Base-by-base conservation (phyloP, 257 asterid genomes). In the Leptodermis oblonga region DNA sequence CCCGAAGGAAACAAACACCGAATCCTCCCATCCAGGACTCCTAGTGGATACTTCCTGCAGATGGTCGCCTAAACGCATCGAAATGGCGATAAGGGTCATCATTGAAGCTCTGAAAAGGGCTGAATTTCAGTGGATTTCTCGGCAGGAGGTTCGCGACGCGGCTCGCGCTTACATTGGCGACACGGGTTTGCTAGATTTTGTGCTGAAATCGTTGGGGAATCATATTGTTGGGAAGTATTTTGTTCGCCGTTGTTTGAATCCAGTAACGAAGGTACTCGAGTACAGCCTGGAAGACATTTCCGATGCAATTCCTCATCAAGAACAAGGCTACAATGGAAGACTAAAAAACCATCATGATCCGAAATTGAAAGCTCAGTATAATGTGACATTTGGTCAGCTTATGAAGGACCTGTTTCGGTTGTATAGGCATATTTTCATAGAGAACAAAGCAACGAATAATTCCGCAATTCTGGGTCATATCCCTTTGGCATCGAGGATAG, bases 51-150 rank as follows among this genome's bases (percentile, higher is more conserved):
- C 88, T 8, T 85, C 97, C 1, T 94, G 99, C 75, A 78, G 99
- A 53, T 94, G 99, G 99, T 94, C 99, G 0, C 90, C 96, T 3
- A 91, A 89, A 73, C 91, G 99, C 1, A 92, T 94, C 3, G 97
- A 91, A 46, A 91, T 89, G 95, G 97, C 99, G 20, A 89, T 92
- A 23, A 87, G 83, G 65, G 99, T 87, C 58, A 90, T 94, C n/a
- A 86, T 94, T 18, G 97, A 94, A 67, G 90, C 97, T 56, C 80
- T 91, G 6, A 91, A 94, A 73, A 78, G 83, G 31, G 89, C 96
- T 4, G 88, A 94, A 68, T 82, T 65, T 7, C 83, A 87, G 49
- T 94, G 99, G 99, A 85, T 91, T 42, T 91, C 99, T 11, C 80
- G 97, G 43, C 99, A 94, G 69, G 90, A 91, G 36, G 95, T 94